Conservation (phyloP, 495 filamentous ascomycete genomes). For the Jackrogersella multiformis region DNA sequence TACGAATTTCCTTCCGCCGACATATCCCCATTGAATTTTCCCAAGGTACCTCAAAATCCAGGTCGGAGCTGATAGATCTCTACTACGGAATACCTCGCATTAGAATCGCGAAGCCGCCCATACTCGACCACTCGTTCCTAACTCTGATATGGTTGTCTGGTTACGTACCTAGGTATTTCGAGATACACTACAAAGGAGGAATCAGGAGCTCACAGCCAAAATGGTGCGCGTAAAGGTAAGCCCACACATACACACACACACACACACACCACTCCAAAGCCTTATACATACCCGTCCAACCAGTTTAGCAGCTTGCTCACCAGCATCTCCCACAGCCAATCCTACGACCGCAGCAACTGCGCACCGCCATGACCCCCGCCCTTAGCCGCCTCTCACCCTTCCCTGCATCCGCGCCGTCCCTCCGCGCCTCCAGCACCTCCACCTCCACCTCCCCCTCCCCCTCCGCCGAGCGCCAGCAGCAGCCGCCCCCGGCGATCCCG, state of each 20-base stretch:
- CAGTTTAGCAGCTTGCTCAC: not conserved
- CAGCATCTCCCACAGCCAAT: slow-evolving; percentile 27
- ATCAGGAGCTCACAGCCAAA: not conserved
- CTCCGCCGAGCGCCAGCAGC: no score
- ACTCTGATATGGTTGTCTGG: not conserved
- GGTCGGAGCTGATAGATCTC: slow-evolving; percentile 3
- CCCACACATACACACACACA: not conserved
- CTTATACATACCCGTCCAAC: not conserved
- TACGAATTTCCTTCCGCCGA: slow-evolving; percentile 45
- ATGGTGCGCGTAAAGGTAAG: slow-evolving; percentile 46
- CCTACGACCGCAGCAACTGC: slow-evolving; percentile 39
- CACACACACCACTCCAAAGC: not conserved
- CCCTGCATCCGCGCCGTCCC: slow-evolving; percentile 45
- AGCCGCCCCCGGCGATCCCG: slow-evolving; percentile 64
- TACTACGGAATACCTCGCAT: no score
- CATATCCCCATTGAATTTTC: slow-evolving; percentile 42
- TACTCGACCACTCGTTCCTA: not conserved
- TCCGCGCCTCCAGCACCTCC: slow-evolving; percentile 37
- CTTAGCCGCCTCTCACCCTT: slow-evolving; percentile 12
- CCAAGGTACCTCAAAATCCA: not conserved
- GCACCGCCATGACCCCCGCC: slow-evolving; percentile 14
- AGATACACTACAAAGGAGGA: not conserved
- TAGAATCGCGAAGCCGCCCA: no score
- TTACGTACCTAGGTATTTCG: not conserved
- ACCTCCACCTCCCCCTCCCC: slow-evolving; percentile 47